Base-by-base conservation (phyloP, 2,329 filamentous ascomycete species). In the Phyllachora maydis region DNA sequence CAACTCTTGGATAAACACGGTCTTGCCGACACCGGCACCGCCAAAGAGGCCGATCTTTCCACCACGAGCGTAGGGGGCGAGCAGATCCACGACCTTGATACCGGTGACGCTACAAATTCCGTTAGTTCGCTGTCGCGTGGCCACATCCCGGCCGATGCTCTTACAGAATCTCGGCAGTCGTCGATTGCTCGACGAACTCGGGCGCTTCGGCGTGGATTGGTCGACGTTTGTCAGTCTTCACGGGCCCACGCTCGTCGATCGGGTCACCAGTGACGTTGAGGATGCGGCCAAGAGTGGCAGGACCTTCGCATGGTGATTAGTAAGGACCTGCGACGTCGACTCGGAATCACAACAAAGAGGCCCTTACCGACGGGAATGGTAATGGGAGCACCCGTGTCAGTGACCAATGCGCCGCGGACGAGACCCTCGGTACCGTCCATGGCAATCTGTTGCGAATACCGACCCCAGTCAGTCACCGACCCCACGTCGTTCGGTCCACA, bases 1-100 rank as follows among this genome's bases (percentile, higher is more conserved):
- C 52, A 98, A 65, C 65, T 98, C 88, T 71, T 98, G 88, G 57
- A 98, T 98, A 69, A 95, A 98, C 54, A 98, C 88, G 54, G 88
- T 98, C 77, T 98, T 98, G 59, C 88, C 88, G 68, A 98, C 88
- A 90, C 88, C 88, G 46, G 88, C 88, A 85, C 88, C 88, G 63
- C 88, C 88, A 65, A 98, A 98, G 43, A 98, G 82, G 79, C 88
- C 88, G 70, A 98, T 98, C 77, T 98, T 98, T 73, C 88, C 88
- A 81, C 88, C 88, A 90, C 88, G 88, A 54, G 88, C 88, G 59
- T 98, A 98, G 47, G 88, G 88, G 45, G 88, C 88, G 48, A 98
- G 73, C 40, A 98, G 70, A 56, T 98, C 88, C 61, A 98, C 88
- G 56, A 98, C 88, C 77, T 98, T 98, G 72, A 98, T 98, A 74